Conservation (phyloP, 2,329 filamentous ascomycete genomes). For the Nemania sp. region DNA sequence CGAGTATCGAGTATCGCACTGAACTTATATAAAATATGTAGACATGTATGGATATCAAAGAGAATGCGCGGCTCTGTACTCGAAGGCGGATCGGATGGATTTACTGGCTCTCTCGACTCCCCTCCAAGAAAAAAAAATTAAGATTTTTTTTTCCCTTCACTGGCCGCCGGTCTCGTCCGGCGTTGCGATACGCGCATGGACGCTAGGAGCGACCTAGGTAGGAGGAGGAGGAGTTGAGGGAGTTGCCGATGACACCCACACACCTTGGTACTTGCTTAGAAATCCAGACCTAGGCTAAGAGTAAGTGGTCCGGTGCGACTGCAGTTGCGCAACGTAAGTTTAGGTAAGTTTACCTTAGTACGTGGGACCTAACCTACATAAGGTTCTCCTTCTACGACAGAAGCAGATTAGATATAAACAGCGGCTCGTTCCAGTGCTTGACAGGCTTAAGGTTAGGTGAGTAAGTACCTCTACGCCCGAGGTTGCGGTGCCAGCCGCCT, state of each 20-base stretch:
- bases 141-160: neutral
- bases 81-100: neutral
- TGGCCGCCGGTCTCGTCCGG: conserved; percentile 15
- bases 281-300: conserved; percentile 30
- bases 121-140: no score
- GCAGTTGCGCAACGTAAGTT: conserved; percentile 14
- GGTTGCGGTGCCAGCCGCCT: no score
- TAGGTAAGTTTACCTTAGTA: no score
- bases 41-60: no score
- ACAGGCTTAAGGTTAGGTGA: no score
- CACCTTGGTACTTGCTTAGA: conserved; percentile 37
- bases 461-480: no score
- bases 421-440: no score
- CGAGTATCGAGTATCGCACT: no score
- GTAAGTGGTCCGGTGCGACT: neutral
- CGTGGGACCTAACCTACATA: no score
- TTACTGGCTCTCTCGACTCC: neutral
- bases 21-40: no score
- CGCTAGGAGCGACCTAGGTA: conserved; percentile 22
- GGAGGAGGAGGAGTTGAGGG: conserved; percentile 24
- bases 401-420: no score
- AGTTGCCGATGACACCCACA: conserved; percentile 32
- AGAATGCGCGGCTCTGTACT: neutral
- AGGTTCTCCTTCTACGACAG: no score
- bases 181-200: conserved; percentile 11